A percentile compares a stretch with the other conserved stretches of the same genome.
These are phyloP conservation scores for Penicillium polonicum DNA, from an alignment of 2,329 filamentous ascomycete genomes.

Conservation along the genomic window DNA sequence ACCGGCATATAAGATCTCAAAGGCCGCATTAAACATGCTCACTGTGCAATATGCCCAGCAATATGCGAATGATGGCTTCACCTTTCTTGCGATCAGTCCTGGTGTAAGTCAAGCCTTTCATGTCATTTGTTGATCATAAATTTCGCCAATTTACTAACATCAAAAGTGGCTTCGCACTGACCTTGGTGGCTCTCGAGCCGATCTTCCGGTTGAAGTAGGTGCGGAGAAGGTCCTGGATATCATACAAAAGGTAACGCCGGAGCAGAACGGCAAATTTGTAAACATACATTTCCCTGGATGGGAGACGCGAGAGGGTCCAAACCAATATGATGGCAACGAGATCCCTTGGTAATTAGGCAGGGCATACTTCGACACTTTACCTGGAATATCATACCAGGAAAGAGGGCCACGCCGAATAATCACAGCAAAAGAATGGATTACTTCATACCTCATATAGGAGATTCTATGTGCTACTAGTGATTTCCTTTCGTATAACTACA, in stretches of 20 bases:
- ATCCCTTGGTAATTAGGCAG: slow-evolving; percentile 29
- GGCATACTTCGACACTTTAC: neutral
- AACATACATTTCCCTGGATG: slow-evolving; percentile 43
- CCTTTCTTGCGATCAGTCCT: slow-evolving; percentile 44
- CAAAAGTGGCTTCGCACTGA: slow-evolving; percentile 50
- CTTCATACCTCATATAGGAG: neutral
- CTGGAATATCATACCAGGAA: neutral
- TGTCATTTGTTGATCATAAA: neutral
- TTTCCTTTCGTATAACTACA: neutral
- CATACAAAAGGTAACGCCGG: slow-evolving; percentile 42
- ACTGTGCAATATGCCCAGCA: slow-evolving; percentile 39
- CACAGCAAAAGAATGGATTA: neutral
- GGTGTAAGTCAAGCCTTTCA: slow-evolving; percentile 41
- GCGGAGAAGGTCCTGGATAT: slow-evolving; percentile 45
- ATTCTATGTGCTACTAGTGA: too few relatives aligned
- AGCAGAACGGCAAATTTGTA: slow-evolving; percentile 51
- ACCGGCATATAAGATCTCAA: slow-evolving; percentile 49
- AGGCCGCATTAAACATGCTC: slow-evolving; percentile 51
- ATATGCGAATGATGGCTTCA: slow-evolving; percentile 44
- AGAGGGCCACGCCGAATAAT: neutral
- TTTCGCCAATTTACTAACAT: neutral
- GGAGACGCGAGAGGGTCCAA: slow-evolving; percentile 38
- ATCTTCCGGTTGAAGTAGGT: slow-evolving; percentile 44
- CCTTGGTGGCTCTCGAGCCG: slow-evolving; percentile 42
- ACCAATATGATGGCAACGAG: slow-evolving; percentile 40